Base-by-base conservation (phyloP, 2,329 filamentous ascomycete genomes). In the Sporothrix luriei region DNA sequence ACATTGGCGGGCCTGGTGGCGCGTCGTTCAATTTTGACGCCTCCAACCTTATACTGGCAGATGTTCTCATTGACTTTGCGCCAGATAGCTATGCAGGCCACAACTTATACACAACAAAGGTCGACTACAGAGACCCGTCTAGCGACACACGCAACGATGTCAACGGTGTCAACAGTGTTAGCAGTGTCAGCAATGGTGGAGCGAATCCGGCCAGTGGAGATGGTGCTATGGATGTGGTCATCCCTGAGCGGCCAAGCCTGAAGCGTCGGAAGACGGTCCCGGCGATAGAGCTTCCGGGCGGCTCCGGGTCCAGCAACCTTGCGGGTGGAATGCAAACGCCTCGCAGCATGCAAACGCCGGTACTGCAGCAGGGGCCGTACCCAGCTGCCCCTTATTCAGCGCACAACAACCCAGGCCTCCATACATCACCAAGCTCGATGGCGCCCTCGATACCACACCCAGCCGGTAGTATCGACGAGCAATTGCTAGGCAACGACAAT, bases 21-120 rank as follows among this genome's bases (percentile, higher is more conserved):
- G 84, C 88, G 69, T 82, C 84, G 0, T 86, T 84, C 73, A 82
- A 79, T 5, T 91, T 95, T 68, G 91, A 95, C 74, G 87, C 90
- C 1, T 88, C 91, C 1, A 91, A 93, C 75, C 82, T 94, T 49
- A 90, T 86, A 19, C 86, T 95, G 68, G 80, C 86, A 1, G 91
- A 94, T 74, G 84, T 90, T 1, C 78, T 84, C 9, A 79, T 89
- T 16, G 89, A 92, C 72, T 84, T 85, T 55, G 79, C 84, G 2
- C 82, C 85, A 16, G 87, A 91, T 74, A 81, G 84, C 68, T 87
- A 85, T 68, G 78, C 80, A 0, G 81, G 80, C 0, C 81, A 84
- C 66, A 84, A 83, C 68, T 74, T 85, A 0, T 84, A 85, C 68
- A 80, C 81, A 1, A 79, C 74, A 5, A 77, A 75, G 5, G 21